A percentile compares a stretch with the other conserved stretches of the same genome.
phyloP scores from a whole-genome alignment of 169 alveolate species.

The Eimeria sp. region DNA sequence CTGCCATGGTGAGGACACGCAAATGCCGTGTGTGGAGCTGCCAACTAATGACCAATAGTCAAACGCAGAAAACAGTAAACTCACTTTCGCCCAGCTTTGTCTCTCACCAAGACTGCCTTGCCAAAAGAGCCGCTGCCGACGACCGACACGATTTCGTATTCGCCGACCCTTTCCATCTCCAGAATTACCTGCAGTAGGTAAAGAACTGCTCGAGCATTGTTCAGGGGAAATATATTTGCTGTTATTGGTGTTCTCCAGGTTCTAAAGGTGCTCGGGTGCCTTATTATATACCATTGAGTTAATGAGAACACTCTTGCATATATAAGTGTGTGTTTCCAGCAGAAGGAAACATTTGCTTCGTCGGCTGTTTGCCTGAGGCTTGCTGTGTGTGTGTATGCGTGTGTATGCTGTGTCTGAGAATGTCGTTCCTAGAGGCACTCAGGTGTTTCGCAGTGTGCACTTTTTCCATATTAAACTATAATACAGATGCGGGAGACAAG shows the following conservation, averaged over 20 bases:
- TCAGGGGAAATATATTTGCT: neutral
- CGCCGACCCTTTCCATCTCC: constrained; percentile 69
- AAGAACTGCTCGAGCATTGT: neutral
- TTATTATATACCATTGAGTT: neutral
- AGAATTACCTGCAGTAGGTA: neutral
- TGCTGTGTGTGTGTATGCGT: neutral
- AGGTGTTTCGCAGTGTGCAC: neutral
- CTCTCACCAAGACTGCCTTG: constrained; percentile 81
- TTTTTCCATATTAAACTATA: neutral
- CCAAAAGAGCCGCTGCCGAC: constrained; percentile 84
- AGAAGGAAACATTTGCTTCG: neutral
- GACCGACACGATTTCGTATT: constrained; percentile 76
- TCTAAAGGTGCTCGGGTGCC: neutral
- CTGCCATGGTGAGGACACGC: neutral
- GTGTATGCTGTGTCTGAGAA: neutral
- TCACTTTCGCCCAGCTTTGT: constrained; percentile 66
- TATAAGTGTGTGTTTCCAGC: neutral
- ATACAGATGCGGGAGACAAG: neutral
- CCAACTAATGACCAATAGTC: neutral
- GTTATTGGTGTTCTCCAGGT: neutral
- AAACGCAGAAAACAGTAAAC: neutral
- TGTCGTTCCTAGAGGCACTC: neutral
- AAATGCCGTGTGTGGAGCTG: neutral
- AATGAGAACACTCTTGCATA: neutral
- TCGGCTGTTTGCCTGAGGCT: neutral